These are phyloP conservation scores for Ogataea pini DNA, from an alignment of 805 yeast genomes.

Conservation along the genomic window DNA sequence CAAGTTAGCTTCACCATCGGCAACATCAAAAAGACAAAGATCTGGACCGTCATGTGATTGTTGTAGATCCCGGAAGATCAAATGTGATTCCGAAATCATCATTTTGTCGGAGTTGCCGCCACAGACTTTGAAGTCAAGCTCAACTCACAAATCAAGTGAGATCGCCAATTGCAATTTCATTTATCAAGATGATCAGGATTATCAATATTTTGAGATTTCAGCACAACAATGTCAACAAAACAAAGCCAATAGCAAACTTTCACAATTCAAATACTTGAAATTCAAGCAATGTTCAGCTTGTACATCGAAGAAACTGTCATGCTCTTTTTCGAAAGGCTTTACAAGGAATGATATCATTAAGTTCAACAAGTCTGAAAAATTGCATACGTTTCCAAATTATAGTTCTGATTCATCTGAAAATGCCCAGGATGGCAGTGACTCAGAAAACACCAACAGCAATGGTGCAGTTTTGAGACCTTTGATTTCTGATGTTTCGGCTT, in stretches of 20 bases:
- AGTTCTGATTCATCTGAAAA: slow-evolving; percentile 3
- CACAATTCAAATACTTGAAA: slow-evolving; percentile 38
- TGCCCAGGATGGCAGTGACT: not conserved
- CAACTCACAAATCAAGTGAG: slow-evolving; percentile 15
- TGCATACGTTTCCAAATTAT: slow-evolving; percentile 6
- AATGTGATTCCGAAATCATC: slow-evolving; percentile 66
- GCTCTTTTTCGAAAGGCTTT: slow-evolving; percentile 64
- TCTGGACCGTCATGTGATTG: slow-evolving; percentile 75
- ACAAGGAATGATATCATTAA: slow-evolving; percentile 59
- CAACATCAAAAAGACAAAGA: slow-evolving; percentile 51
- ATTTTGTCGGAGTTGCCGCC: slow-evolving; percentile 28
- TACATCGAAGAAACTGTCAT: slow-evolving; percentile 42
- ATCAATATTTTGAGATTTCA: slow-evolving; percentile 33
- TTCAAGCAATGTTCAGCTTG: slow-evolving; percentile 61
- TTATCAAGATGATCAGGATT: slow-evolving; percentile 23
- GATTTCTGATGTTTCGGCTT: too few relatives aligned
- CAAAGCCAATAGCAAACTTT: slow-evolving; percentile 23
- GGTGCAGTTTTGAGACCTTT: too few relatives aligned
- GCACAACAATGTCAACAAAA: slow-evolving; percentile 22
- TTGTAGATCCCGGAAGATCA: slow-evolving; percentile 68
- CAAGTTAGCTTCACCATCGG: slow-evolving; percentile 36
- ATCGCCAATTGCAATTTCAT: slow-evolving; percentile 36
- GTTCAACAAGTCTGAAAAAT: slow-evolving; percentile 36
- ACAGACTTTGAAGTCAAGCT: not conserved
- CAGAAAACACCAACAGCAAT: too few relatives aligned